Percentiles rank a stretch among this genome's conserved stretches.
Evolutionary conservation across 2,329 filamentous ascomycete genomes (phyloP).

Genomic region (Diaporthe australafricana): DNA sequence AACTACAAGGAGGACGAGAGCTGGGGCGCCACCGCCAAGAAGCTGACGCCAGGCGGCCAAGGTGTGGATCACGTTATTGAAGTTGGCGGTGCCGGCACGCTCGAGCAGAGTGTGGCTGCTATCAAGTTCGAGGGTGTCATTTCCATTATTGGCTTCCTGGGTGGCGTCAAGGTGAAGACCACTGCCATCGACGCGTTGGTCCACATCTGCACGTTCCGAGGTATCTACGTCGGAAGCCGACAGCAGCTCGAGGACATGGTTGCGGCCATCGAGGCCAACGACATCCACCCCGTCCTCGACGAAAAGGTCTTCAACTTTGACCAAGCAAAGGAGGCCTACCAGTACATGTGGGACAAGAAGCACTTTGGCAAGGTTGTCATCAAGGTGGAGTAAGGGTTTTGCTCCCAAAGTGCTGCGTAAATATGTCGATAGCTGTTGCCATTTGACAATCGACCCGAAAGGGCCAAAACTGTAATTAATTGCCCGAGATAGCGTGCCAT

Average conservation of each 20-base stretch:
- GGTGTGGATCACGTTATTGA: conserved; percentile 68
- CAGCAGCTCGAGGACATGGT: conserved; percentile 57
- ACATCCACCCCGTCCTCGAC: conserved; percentile 56
- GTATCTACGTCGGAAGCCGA: conserved; percentile 54
- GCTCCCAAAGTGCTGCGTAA: neutral
- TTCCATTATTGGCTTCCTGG: conserved; percentile 55
- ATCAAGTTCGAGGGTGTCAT: conserved; percentile 48
- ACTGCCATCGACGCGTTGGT: conserved; percentile 63
- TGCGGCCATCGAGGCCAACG: conserved; percentile 53
- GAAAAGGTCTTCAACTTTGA: conserved; percentile 52
- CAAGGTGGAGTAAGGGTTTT: conserved; percentile 52
- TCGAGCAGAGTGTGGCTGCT: conserved; percentile 53
- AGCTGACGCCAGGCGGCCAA: conserved; percentile 55
- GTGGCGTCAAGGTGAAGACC: conserved; percentile 57
- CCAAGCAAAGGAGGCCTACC: conserved; percentile 57
- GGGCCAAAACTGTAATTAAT: conserved; percentile 12
- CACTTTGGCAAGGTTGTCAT: conserved; percentile 68
- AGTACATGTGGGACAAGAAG: conserved; percentile 65
- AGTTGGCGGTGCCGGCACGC: conserved; percentile 64
- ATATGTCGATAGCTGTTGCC: neutral
- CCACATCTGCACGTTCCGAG: conserved; percentile 52
- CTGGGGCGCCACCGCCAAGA: conserved; percentile 66
- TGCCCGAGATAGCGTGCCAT: neutral
- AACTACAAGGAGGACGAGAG: conserved; percentile 64
- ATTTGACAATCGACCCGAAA: neutral